These are phyloP conservation scores for Abrus pulchellus DNA, from an alignment of 306 rosid genomes.

Conservation along the genomic window DNA sequence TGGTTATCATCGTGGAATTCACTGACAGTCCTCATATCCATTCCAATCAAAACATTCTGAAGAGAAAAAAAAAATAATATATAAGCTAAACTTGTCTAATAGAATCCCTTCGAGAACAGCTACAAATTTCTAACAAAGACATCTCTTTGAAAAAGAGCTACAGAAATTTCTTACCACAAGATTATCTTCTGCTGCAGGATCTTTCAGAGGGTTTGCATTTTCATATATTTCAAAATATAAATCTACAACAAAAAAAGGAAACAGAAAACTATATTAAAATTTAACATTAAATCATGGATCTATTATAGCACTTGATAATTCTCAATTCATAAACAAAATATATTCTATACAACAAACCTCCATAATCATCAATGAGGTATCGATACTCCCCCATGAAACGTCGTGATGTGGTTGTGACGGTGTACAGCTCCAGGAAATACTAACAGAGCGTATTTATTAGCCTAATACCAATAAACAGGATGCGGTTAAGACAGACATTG, in stretches of 20 bases:
- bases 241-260: conserved; percentile 59
- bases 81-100: neutral
- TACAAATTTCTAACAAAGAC: conserved; percentile 3
- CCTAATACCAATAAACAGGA: conserved; percentile 70
- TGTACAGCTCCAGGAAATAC: conserved; percentile 89
- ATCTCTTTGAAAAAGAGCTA: conserved; percentile 16
- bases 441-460: conserved; percentile 75
- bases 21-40: conserved; percentile 69
- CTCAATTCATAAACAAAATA: conserved; percentile 36
- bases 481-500: conserved; percentile 46
- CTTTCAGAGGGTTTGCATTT: conserved; percentile 81
- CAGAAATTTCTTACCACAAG: conserved; percentile 80
- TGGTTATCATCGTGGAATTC: conserved; percentile 63
- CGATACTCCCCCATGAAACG: conserved; percentile 80
- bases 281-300: conserved; percentile 20
- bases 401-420: conserved; percentile 93
- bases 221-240: conserved; percentile 78
- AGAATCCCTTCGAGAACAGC: too few species aligned
- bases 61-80: neutral
- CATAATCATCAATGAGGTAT: conserved; percentile 76
- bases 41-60: conserved; percentile 88
- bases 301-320: conserved; percentile 36
- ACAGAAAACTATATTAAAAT: conserved; percentile 21
- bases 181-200: conserved; percentile 65
- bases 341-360: conserved; percentile 64